Conservation (phyloP, 371 early-diverging fungal genomes). For the Apophysomyces ossiformis region DNA sequence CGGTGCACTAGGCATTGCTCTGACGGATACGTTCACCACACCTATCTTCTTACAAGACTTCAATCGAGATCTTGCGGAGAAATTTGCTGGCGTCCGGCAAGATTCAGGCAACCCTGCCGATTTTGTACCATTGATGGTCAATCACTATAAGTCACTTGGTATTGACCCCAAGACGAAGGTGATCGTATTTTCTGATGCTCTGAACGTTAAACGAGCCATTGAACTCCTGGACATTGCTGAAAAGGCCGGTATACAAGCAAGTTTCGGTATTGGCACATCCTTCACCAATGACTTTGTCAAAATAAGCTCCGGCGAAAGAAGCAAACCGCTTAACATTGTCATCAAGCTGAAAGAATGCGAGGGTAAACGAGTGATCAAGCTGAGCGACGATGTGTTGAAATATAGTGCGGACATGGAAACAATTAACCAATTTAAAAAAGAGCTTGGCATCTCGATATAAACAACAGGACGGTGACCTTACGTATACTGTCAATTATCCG, state of each 20-base stretch:
- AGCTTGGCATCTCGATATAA: constrained; percentile 30
- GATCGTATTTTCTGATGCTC: constrained; percentile 77
- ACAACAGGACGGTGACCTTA: not conserved
- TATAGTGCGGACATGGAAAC: constrained; percentile 63
- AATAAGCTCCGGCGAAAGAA: constrained; percentile 35
- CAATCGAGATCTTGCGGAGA: constrained; percentile 52
- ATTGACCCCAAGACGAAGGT: constrained; percentile 64
- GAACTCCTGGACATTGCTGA: constrained; percentile 52
- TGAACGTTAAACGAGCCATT: constrained; percentile 60
- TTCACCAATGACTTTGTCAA: constrained; percentile 74
- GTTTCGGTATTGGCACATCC: constrained; percentile 82
- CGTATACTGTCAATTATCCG: not conserved
- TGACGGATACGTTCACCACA: constrained; percentile 81
- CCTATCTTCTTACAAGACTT: constrained; percentile 68
- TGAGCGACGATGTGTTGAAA: constrained; percentile 74
- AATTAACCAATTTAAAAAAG: constrained; percentile 49
- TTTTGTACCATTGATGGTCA: constrained; percentile 58
- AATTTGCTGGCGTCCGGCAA: constrained; percentile 71
- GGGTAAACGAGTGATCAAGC: constrained; percentile 68
- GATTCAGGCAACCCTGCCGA: constrained; percentile 73
- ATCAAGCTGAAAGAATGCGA: constrained; percentile 72
- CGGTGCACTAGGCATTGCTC: constrained; percentile 64
- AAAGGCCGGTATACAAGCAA: constrained; percentile 53
- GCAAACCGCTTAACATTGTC: constrained; percentile 75
- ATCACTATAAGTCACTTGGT: constrained; percentile 61